phyloP scores from a whole-genome alignment of 768 basidiomycete genomes.

The Trametes cinnabarina region DNA sequence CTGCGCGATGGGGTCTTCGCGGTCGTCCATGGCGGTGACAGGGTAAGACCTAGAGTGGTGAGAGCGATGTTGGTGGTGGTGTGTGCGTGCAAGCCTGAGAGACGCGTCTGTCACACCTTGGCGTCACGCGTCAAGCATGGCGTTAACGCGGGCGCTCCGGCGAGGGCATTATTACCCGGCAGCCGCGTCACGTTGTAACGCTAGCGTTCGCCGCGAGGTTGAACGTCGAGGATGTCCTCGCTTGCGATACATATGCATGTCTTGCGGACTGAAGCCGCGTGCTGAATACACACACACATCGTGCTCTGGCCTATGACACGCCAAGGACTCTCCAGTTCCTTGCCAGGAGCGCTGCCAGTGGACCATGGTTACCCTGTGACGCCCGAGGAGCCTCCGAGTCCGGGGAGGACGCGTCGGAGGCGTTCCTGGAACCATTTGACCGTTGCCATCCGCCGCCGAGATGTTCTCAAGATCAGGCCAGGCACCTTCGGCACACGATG shows the following conservation, averaged over 20 bases:
- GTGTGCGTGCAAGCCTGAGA: slow-evolving; percentile 6
- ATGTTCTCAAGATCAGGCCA: too few relatives aligned
- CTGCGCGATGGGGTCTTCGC: slow-evolving; percentile 64
- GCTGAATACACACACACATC: too few relatives aligned
- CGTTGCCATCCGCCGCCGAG: slow-evolving; percentile 7
- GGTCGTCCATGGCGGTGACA: slow-evolving; percentile 51
- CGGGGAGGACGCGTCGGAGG: not conserved
- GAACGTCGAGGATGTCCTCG: too few relatives aligned
- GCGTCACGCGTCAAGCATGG: slow-evolving; percentile 10
- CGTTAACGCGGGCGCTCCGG: slow-evolving; percentile 3
- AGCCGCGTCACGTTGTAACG: too few relatives aligned
- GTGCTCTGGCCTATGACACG: too few relatives aligned
- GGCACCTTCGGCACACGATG: too few relatives aligned
- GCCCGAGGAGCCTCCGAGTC: slow-evolving; percentile 10
- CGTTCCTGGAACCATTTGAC: slow-evolving; percentile 5
- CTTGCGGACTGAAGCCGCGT: too few relatives aligned
- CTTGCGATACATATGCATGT: too few relatives aligned
- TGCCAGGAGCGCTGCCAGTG: too few relatives aligned
- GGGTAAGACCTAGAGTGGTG: slow-evolving; percentile 11
- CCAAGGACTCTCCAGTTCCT: too few relatives aligned
- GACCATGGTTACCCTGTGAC: not conserved
- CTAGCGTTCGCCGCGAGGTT: too few relatives aligned
- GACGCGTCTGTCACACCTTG: slow-evolving; percentile 24
- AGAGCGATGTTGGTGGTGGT: slow-evolving; percentile 5
- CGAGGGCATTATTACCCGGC: too few relatives aligned